Evolutionary conservation across 768 basidiomycete genomes (phyloP), one percentile per base, ranked within the genome.

Genomic region (Panus rudis): DNA sequence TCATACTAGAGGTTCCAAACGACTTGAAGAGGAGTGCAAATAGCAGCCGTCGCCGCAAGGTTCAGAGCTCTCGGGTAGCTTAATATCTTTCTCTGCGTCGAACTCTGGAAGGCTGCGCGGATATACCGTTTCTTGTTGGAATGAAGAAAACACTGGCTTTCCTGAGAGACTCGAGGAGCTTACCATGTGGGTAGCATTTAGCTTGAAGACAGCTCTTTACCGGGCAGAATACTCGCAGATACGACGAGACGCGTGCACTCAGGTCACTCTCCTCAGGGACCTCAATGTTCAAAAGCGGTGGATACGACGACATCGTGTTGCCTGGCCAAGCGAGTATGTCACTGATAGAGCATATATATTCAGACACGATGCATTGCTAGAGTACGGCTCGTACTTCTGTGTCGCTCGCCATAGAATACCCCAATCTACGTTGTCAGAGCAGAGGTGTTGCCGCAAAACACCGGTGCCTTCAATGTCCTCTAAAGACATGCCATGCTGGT

Each of bases 381-480:
- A 30, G 28, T 30, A n/a, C 28, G 10, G 10, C n/a, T 17, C 43
- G 22, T 17, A 40, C 43, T 37, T 28, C 38, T 37, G 26, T 12
- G 39, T 45, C 44, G 26, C 22, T 12, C 19, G 38, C 25, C n/a
- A 12, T 12, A 46, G 16, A 14, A 41, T 14, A 25, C 19, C 8
- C 14, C 26, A 12, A 10, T 32, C 39, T 34, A 12, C 14, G 3
- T 41, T n/a, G 19, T 27, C 25, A 16, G 25, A 25, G 11, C 52
- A 43, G 28, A 75, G 53, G 20, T 51, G 49, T 19, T 64, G 49
- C 0, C 75, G 76, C 6, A 85, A 63, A 6, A 78, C 42, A 0
- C 51, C 51, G 0, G 69, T 71, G n/a, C 58, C 56, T 39, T 82
- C 77, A 20, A 85, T 75, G 5, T 68, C 62, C 12, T 60, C 51